Conservation (phyloP, 2,329 filamentous ascomycete species). For the Cercospora beticola region DNA sequence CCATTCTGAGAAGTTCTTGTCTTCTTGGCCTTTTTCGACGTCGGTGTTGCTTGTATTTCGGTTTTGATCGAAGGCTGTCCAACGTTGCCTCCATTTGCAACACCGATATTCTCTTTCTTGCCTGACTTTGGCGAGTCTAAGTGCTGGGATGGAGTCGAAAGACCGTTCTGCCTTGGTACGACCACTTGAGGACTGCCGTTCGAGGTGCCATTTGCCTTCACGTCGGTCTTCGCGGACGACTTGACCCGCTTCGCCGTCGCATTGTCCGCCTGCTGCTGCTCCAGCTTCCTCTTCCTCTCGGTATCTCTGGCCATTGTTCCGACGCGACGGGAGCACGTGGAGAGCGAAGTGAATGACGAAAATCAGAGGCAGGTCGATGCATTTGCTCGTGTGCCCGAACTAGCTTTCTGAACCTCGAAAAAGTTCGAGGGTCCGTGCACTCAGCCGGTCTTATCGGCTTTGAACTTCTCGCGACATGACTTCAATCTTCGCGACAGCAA, state of each 20-base stretch:
- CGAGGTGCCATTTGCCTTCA: conserved; percentile 15
- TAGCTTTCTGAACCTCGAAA: conserved; percentile 13
- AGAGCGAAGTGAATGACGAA: not conserved
- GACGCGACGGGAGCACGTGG: not conserved
- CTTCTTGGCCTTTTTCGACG: conserved; percentile 20
- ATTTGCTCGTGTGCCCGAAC: conserved; percentile 9
- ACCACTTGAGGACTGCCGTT: conserved; percentile 7
- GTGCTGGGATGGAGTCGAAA: not conserved
- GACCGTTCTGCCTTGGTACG: not conserved
- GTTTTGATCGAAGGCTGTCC: not conserved
- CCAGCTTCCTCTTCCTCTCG: conserved; percentile 28
- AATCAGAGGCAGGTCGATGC: not conserved
- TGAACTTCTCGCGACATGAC: conserved; percentile 5
- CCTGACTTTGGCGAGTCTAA: not conserved
- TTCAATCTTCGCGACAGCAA: conserved; percentile 13
- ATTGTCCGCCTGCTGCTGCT: conserved; percentile 22
- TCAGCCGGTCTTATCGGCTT: conserved; percentile 2
- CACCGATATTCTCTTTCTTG: conserved; percentile 7
- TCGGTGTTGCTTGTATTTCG: not conserved
- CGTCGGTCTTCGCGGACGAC: conserved; percentile 18
- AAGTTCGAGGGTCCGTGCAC: conserved; percentile 17
- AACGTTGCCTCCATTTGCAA: not conserved
- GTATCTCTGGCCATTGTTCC: conserved; percentile 23
- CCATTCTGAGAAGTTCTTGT: conserved; percentile 4
- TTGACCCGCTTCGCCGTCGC: conserved; percentile 26